Evolutionary conservation across 768 basidiomycete genomes (phyloP).

Genomic region (Jaapia argillacea): DNA sequence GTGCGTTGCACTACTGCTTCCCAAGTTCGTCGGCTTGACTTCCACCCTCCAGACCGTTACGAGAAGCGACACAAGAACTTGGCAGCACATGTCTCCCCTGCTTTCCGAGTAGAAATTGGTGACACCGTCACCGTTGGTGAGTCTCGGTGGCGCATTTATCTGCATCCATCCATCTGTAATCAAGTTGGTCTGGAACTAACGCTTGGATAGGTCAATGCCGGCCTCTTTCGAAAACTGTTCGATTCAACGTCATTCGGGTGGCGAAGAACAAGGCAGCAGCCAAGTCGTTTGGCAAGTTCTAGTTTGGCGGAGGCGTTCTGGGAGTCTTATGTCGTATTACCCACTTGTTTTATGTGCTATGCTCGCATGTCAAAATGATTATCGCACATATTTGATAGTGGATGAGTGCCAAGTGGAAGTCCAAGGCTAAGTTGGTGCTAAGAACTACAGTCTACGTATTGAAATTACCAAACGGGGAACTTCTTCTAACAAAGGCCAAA

Average conservation of each 20-base stretch:
- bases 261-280: conserved; percentile 83
- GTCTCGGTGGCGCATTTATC: conserved; percentile 21
- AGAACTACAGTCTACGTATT: too few relatives aligned
- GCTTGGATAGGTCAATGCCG: conserved; percentile 95
- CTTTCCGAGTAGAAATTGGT: conserved; percentile 95
- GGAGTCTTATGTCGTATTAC: conserved; percentile 2
- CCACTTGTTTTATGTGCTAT: conserved; percentile 1
- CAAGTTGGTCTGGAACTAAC: too few relatives aligned
- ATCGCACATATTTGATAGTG: background rate
- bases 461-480: too few relatives aligned
- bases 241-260: conserved; percentile 98
- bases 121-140: conserved; percentile 91
- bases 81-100: conserved; percentile 93
- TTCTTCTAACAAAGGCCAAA: background rate
- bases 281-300: conserved; percentile 96
- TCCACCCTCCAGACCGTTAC: conserved; percentile 67
- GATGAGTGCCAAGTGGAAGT: background rate
- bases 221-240: conserved; percentile 96
- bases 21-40: background rate
- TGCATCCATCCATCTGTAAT: background rate
- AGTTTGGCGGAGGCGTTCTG: conserved; percentile 12
- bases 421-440: too few relatives aligned
- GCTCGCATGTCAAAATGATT: background rate
- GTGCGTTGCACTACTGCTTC: conserved; percentile 34
- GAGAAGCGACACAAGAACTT: conserved; percentile 99